phyloP scores from a whole-genome alignment of 257 asterid species.

The Anisodus acutangulus region DNA sequence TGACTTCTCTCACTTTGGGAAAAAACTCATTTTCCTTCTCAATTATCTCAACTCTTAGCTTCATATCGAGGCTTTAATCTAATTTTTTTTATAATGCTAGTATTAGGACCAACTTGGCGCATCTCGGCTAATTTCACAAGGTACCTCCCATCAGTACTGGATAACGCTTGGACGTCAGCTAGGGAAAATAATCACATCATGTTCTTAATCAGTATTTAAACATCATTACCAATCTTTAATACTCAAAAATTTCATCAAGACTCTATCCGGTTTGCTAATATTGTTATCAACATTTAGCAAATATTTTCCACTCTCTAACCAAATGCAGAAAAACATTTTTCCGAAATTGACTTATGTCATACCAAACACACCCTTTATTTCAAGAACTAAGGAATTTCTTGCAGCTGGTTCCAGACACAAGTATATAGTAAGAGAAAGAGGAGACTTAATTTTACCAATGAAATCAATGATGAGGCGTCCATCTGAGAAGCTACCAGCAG shows the following conservation, averaged over 20 bases:
- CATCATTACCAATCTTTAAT: neutral
- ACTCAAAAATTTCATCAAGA: neutral
- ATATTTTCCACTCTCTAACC: neutral
- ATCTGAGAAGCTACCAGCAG: conserved; percentile 66
- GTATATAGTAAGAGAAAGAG: neutral
- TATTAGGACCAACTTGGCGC: too few species aligned
- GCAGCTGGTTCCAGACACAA: neutral
- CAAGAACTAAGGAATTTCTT: neutral
- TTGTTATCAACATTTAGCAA: neutral
- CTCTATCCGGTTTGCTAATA: neutral
- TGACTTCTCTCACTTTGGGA: neutral
- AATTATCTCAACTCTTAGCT: neutral
- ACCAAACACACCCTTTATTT: neutral
- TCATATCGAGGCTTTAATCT: neutral
- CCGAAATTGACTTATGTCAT: neutral
- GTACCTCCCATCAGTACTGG: too few species aligned
- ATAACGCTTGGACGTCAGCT: too few species aligned
- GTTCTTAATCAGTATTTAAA: neutral
- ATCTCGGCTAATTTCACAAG: too few species aligned
- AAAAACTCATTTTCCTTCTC: neutral
- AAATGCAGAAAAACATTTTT: neutral
- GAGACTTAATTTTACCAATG: conserved; percentile 50
- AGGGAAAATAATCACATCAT: too few species aligned
- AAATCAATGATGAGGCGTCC: conserved; percentile 76
- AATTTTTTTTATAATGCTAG: too few species aligned